Evolutionary conservation across 805 yeast species (phyloP).

Genomic region (Spathaspora gorwiae): DNA sequence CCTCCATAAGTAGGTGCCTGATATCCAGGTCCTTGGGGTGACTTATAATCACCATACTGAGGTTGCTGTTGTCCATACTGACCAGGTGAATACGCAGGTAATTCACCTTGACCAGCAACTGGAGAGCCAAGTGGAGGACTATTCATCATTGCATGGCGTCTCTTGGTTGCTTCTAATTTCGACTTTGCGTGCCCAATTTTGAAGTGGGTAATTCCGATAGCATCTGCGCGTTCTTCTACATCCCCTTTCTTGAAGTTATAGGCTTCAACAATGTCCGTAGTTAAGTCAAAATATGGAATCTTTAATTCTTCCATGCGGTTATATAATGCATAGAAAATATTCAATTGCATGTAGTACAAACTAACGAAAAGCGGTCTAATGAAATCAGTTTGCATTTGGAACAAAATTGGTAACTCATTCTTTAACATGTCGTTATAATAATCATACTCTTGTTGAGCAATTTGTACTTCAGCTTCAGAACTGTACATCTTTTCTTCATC

Average conservation of each 20-base stretch:
- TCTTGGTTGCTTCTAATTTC: conserved; percentile 77
- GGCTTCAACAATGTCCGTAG: conserved; percentile 77
- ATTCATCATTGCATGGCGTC: conserved; percentile 50
- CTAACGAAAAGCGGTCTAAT: conserved; percentile 91
- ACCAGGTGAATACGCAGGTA: conserved; percentile 36
- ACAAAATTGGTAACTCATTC: conserved; percentile 81
- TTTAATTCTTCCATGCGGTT: conserved; percentile 92
- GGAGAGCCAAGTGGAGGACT: conserved; percentile 16
- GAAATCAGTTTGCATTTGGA: conserved; percentile 84
- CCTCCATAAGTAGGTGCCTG: conserved; percentile 11
- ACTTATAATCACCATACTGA: conserved; percentile 23
- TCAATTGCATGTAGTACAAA: conserved; percentile 95
- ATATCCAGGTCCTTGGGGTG: conserved; percentile 20
- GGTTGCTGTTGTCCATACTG: conserved; percentile 16
- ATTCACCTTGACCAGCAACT: conserved; percentile 19
- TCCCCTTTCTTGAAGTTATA: conserved; percentile 81
- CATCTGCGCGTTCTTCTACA: conserved; percentile 84
- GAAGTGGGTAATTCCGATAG: conserved; percentile 86
- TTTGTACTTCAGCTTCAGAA: conserved; percentile 82
- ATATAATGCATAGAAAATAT: conserved; percentile 90
- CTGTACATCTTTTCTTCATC: conserved; percentile 88
- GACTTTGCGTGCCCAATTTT: conserved; percentile 82
- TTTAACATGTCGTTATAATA: conserved; percentile 94
- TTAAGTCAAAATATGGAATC: conserved; percentile 90
- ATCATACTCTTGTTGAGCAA: conserved; percentile 93